These are phyloP conservation scores for Maudiozyma pseudohumilis DNA, from an alignment of 805 yeast species.

Conservation along the genomic window DNA sequence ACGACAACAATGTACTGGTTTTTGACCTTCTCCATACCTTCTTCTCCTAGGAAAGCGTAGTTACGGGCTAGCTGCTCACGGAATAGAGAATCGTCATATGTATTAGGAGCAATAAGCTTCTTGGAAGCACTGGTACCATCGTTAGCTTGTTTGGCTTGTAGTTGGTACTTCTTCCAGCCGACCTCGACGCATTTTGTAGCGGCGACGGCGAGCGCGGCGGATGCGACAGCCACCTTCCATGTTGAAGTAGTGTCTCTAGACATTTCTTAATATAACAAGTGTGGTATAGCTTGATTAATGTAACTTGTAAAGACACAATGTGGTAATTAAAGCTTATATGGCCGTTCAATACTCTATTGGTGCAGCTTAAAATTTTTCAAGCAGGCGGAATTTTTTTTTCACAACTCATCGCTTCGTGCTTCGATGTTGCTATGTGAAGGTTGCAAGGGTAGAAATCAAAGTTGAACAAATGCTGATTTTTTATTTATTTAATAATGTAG, in stretches of 20 bases:
- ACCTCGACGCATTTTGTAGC: constrained; percentile 25
- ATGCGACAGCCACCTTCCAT: constrained; percentile 26
- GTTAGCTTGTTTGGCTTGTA: constrained; percentile 1
- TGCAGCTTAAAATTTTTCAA: too few species aligned
- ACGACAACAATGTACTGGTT: constrained; percentile 63
- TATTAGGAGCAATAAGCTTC: not conserved
- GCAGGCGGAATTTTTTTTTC: too few species aligned
- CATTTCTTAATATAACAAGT: not conserved
- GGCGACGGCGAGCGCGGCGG: constrained; percentile 26
- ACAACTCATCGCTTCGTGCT: too few species aligned
- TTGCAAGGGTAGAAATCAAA: too few species aligned
- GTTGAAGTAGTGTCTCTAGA: constrained; percentile 6
- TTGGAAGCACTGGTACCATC: not conserved
- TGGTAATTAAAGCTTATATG: too few species aligned
- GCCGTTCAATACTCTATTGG: too few species aligned
- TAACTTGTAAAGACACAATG: too few species aligned
- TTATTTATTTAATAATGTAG: too few species aligned
- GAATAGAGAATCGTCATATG: constrained; percentile 58
- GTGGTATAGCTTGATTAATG: too few species aligned
- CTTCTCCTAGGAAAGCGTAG: constrained; percentile 82
- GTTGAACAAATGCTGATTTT: too few species aligned
- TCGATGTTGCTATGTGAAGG: too few species aligned
- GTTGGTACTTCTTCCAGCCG: constrained; percentile 18
- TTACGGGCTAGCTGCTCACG: constrained; percentile 90
- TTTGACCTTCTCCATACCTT: constrained; percentile 69